phyloP scores from a whole-genome alignment of 768 basidiomycete species.

The Myochromella boudieri region DNA sequence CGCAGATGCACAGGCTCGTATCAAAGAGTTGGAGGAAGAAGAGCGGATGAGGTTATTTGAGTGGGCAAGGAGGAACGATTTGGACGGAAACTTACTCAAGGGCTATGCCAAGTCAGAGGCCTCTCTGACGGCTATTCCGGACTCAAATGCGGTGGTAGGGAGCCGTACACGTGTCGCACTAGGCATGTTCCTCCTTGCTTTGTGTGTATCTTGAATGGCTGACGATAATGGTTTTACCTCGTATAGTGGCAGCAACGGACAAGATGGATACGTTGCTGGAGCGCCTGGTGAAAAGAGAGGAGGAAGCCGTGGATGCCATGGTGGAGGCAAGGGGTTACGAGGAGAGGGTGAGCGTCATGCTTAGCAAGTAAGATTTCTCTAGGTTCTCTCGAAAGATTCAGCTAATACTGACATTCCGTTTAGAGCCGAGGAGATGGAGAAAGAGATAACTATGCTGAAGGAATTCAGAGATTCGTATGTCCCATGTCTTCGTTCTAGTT shows the following conservation, averaged over 20 bases:
- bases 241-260: constrained; percentile 19
- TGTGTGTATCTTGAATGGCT: too few relatives aligned
- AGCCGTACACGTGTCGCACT: too few relatives aligned
- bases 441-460: background rate
- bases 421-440: background rate
- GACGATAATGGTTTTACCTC: too few relatives aligned
- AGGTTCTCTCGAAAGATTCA: background rate
- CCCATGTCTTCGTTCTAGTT: background rate
- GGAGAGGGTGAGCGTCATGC: constrained; percentile 19
- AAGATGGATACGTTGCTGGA: constrained; percentile 23
- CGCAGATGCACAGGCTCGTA: constrained; percentile 28
- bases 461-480: constrained; percentile 2
- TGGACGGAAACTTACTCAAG: background rate
- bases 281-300: constrained; percentile 26
- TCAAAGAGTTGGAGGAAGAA: constrained; percentile 36
- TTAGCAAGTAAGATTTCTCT: constrained; percentile 15
- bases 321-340: constrained; percentile 22
- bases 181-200: too few relatives aligned
- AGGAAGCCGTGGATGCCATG: constrained; percentile 25
- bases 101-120: too few relatives aligned
- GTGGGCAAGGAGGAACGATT: background rate
- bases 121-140: too few relatives aligned
- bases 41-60: constrained; percentile 24
- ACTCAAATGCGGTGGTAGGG: too few relatives aligned
- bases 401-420: too few relatives aligned